These are phyloP conservation scores for Urtica urens DNA, from an alignment of 306 rosid species.

Conservation along the genomic window DNA sequence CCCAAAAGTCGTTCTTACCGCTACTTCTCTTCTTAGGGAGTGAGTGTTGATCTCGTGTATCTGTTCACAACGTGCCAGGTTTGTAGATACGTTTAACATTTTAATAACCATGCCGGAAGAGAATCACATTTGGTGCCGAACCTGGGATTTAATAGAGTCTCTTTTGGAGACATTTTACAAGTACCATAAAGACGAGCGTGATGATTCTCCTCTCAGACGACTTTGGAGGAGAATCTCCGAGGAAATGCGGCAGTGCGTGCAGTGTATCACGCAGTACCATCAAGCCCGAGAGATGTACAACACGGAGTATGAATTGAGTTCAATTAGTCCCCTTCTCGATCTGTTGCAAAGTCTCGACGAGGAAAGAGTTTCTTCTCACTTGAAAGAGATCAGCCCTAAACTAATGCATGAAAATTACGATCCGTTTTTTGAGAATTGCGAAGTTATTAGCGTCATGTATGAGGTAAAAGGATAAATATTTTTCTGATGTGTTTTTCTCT, in stretches of 20 bases:
- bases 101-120: constrained; percentile 55
- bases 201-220: constrained; percentile 68
- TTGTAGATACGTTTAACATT: constrained; percentile 63
- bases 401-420: constrained; percentile 42
- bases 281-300: constrained; percentile 67
- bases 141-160: constrained; percentile 83
- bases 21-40: too few species aligned
- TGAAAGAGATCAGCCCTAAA: constrained; percentile 50
- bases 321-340: constrained; percentile 76
- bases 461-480: constrained; percentile 48
- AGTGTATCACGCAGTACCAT: constrained; percentile 81
- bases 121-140: constrained; percentile 84
- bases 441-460: constrained; percentile 73
- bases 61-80: constrained; percentile 36
- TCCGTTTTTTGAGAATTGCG: constrained; percentile 48
- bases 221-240: constrained; percentile 73
- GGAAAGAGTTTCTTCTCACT: constrained; percentile 64
- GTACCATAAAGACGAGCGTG: constrained; percentile 57
- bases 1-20: too few species aligned
- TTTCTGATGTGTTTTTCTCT: neutral
- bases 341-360: constrained; percentile 65
- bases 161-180: constrained; percentile 90
- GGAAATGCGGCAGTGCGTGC: constrained; percentile 64
- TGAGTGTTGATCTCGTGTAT: neutral
- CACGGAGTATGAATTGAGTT: constrained; percentile 58